Evolutionary conservation across 2,329 filamentous ascomycete genomes (phyloP).

Genomic region (Emmonsiellopsis sp.): DNA sequence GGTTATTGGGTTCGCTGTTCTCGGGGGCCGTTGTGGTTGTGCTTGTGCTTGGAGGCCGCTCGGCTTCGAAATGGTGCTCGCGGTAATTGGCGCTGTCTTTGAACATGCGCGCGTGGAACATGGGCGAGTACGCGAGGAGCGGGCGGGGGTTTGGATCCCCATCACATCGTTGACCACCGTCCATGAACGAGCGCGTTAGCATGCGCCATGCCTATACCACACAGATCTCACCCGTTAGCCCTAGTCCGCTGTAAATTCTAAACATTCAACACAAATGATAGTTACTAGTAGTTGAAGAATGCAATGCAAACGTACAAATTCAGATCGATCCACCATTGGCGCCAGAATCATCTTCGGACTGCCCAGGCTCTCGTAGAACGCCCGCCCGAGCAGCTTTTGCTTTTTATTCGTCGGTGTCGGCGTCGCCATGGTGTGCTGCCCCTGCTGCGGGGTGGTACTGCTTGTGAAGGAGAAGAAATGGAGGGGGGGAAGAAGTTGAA

Average conservation of each 20-base stretch:
- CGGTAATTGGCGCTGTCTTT: constrained; percentile 67
- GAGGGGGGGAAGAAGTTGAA: no score
- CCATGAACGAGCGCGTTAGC: constrained; percentile 86
- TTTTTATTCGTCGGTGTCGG: no score
- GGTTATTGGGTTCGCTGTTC: not conserved
- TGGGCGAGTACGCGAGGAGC: constrained; percentile 84
- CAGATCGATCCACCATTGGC: constrained; percentile 97
- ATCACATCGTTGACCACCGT: constrained; percentile 43
- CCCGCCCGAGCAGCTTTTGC: constrained; percentile 68
- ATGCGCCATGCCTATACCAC: constrained; percentile 76
- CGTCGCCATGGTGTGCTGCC: not conserved
- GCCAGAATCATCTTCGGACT: constrained; percentile 84
- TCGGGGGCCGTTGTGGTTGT: constrained; percentile 9
- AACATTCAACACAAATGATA: no score
- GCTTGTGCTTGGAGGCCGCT: constrained; percentile 23
- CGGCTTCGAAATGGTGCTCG: constrained; percentile 69
- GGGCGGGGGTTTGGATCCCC: constrained; percentile 31
- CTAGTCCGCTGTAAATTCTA: not conserved
- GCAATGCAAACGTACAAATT: constrained; percentile 60
- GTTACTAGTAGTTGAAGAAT: not conserved
- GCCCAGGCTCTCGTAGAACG: constrained; percentile 91
- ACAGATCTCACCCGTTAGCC: not conserved
- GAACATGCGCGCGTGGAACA: constrained; percentile 91
- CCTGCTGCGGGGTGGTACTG: not conserved
- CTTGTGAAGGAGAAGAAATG: not conserved